Evolutionary conservation across 768 basidiomycete species (phyloP).

Genomic region (Leccinum aurantiacum): DNA sequence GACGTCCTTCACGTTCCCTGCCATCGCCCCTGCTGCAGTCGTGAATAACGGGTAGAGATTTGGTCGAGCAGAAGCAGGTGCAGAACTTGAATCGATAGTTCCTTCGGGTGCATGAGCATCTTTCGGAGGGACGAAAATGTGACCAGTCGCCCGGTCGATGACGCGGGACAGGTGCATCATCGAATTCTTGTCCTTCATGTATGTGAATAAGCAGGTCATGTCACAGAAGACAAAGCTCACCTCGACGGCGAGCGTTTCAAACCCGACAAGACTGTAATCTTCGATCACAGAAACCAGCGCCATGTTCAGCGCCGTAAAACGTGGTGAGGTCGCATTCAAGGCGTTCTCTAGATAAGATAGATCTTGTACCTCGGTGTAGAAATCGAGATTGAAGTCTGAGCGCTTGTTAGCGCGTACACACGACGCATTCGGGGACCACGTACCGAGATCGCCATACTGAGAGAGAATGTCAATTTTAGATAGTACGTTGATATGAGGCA

Average conservation of each 20-base stretch:
- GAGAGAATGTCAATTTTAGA: constrained; percentile 93
- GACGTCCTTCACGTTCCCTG: constrained; percentile 65
- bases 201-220: not conserved
- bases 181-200: constrained; percentile 79
- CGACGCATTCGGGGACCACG: constrained; percentile 19
- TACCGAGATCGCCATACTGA: constrained; percentile 90
- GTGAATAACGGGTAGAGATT: constrained; percentile 71
- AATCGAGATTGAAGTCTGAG: constrained; percentile 94
- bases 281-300: constrained; percentile 91
- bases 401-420: constrained; percentile 1
- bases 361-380: constrained; percentile 98
- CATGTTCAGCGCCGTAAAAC: constrained; percentile 79
- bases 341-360: constrained; percentile 81
- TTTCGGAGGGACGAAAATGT: constrained; percentile 74
- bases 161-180: constrained; percentile 85
- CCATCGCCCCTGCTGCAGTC: constrained; percentile 55
- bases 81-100: constrained; percentile 29
- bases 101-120: constrained; percentile 33
- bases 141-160: constrained; percentile 92
- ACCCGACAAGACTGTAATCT: constrained; percentile 89
- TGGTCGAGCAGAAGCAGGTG: constrained; percentile 46
- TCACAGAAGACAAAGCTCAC: constrained; percentile 39
- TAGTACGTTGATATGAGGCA: constrained; percentile 97
- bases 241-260: constrained; percentile 97
- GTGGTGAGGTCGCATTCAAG: constrained; percentile 63